Base-by-base conservation (phyloP, 306 rosid genomes). In the Cucumis sativus region DNA sequence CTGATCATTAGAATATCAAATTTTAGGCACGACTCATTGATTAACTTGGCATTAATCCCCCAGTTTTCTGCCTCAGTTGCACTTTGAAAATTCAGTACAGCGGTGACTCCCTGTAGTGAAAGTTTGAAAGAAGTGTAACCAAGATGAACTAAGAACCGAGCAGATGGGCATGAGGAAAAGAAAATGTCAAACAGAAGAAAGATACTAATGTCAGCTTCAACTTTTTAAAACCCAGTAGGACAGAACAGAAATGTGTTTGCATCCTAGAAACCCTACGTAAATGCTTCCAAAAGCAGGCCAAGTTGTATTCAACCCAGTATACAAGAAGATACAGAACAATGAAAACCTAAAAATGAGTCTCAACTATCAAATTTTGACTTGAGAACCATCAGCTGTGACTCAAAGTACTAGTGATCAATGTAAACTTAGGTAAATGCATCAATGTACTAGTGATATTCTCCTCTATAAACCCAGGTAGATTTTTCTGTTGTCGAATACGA, bases 31-130 rank as follows among this genome's bases (percentile, higher is more conserved):
- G 93, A 83, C 47, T 88, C 89, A 33, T 87, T 92, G 81, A 95
- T 89, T 77, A 89, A 84, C 72, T 84, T 85, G 77, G 88, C 84
- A 82, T 89, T 77, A 73, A 92, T 83, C 80, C 97, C 97, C 98
- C 98, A 95, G 84, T 92, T 92, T 85, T 92, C 96, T 65, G 98
- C 91, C 87, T 95, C 97, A 77, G 83, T 82, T 85, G 86, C 89
- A 86, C 96, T 83, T 87, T 95, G 98, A 77, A 92, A 95, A 83
- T 88, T 95, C 84, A 95, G 83, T 72, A 92, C 86, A 70, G 98
- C 97, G 57, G 98, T 88, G 81, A 95, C 76, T 79, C 97, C 98
- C 98, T 95, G 91, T 18, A 77, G 78, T 81, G 82, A 60, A 78
- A 84, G 81, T 81, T 82, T 68, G 69, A 65, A 71, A 76, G 45